Evolutionary conservation across 148 eudicot genomes (phyloP).

Genomic region (Beta vulgaris): DNA sequence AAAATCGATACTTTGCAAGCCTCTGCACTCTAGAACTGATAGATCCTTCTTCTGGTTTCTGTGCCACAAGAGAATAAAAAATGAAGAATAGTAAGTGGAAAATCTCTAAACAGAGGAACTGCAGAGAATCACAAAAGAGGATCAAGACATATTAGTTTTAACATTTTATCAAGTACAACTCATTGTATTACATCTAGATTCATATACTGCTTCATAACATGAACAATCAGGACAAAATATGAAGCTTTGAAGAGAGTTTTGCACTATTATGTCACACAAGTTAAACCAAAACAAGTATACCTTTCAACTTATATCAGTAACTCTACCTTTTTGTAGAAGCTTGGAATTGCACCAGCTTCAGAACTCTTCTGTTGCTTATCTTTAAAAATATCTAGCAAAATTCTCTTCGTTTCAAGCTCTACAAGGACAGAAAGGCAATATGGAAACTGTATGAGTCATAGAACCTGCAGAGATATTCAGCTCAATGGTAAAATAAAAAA

Average conservation of each 20-base stretch:
- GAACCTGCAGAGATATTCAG: not conserved
- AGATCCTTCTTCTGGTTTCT: slow-evolving; percentile 99
- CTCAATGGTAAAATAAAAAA: not conserved
- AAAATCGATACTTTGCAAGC: slow-evolving; percentile 93
- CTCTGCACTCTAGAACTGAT: slow-evolving; percentile 92
- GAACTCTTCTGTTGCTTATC: slow-evolving; percentile 98
- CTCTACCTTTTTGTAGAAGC: slow-evolving; percentile 87
- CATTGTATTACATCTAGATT: not conserved
- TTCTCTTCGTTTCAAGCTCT: slow-evolving; percentile 97
- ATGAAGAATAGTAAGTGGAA: slow-evolving; percentile 2
- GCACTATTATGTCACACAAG: not conserved
- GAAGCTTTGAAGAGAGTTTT: not conserved
- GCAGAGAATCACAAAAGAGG: not conserved
- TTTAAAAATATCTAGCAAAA: slow-evolving; percentile 92
- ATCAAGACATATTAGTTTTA: not conserved
- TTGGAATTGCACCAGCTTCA: slow-evolving; percentile 83
- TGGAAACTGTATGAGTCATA: not conserved
- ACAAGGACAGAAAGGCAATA: slow-evolving; percentile 21
- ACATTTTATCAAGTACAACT: not conserved
- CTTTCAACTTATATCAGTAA: not conserved
- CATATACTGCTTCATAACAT: not conserved
- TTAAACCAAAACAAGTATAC: not conserved
- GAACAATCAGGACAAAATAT: not conserved
- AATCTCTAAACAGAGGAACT: not conserved
- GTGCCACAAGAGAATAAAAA: slow-evolving; percentile 17